These are phyloP conservation scores for Alternaria brassicicola DNA, from an alignment of 2,329 filamentous ascomycete genomes.

Conservation along the genomic window DNA sequence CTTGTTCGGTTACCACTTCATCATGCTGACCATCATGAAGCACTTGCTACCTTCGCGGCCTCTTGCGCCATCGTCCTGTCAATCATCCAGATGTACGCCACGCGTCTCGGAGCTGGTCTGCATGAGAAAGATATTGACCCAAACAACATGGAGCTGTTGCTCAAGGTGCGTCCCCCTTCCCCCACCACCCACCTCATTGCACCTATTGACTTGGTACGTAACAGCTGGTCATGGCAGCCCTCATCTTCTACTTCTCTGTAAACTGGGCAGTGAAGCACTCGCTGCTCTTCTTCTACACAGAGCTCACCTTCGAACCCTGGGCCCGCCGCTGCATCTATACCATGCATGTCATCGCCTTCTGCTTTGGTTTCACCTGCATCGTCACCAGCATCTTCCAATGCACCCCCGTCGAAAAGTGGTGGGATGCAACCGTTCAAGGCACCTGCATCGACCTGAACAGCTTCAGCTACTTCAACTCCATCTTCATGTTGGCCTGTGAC, in stretches of 20 bases:
- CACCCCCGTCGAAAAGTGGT: slow-evolving; percentile 44
- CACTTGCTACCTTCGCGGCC: slow-evolving; percentile 30
- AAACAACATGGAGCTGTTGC: slow-evolving; percentile 14
- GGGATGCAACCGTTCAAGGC: slow-evolving; percentile 31
- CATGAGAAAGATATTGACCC: slow-evolving; percentile 17
- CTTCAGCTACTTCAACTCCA: slow-evolving; percentile 47
- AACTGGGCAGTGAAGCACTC: slow-evolving; percentile 52
- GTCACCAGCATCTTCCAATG: slow-evolving; percentile 47
- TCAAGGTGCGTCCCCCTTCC: slow-evolving; percentile 12
- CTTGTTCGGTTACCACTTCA: neutral
- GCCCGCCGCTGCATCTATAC: slow-evolving; percentile 37
- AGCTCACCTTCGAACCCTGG: slow-evolving; percentile 39
- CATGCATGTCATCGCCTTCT: slow-evolving; percentile 44
- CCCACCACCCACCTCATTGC: no score
- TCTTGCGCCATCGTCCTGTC: slow-evolving; percentile 35
- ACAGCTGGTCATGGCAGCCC: slow-evolving; percentile 30
- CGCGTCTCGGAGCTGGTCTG: slow-evolving; percentile 29
- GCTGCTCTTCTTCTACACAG: slow-evolving; percentile 49
- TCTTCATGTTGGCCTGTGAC: slow-evolving; percentile 50
- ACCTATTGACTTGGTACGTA: neutral
- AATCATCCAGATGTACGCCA: slow-evolving; percentile 32
- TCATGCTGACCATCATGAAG: slow-evolving; percentile 18
- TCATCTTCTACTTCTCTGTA: slow-evolving; percentile 48
- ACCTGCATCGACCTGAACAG: slow-evolving; percentile 43
- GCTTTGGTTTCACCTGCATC: slow-evolving; percentile 44